Evolutionary conservation across 2,329 filamentous ascomycete species (phyloP), one percentile per base, ranked within the genome.

Genomic region (Thermomyces lanuginosus): DNA sequence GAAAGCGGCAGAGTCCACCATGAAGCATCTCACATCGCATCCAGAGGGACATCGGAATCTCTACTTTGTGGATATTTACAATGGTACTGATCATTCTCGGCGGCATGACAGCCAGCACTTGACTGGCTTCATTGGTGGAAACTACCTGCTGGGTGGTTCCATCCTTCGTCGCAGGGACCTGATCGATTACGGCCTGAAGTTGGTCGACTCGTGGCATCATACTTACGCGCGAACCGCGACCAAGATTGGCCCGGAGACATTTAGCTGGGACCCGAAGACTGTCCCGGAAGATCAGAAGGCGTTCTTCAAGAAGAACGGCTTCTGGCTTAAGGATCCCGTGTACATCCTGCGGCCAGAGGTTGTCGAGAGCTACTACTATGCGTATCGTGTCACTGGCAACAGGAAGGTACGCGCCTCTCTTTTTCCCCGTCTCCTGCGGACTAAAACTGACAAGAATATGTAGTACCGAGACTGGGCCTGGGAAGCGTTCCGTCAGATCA

Each of bases 291-390:
- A 53, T 16, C 58, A 72, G 42, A 35, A 51, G 0, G 59, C 46
- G 0, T 80, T 91, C 36, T 89, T 76, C 51, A 43, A 65, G 2
- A 45, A 53, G 36, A 60, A 70, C 1, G 82, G 82, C 3, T 91
- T 80, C 59, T 91, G 72, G 54, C 73, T 82, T 44, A 62, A 53
- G 0, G 55, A 59, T 21, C 43, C 56, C 0, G 43, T 51, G 5
- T 92, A 91, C 48, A 56, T 75, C 6, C 64, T 91, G 16, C 68
- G 82, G 0, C 76, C 81, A 1, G 82, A 91, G 53, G 79, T 83
- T 3, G 64, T 91, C 17, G 82, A 92, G 56, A 77, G 71, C 38
- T 75, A 75, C 49, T 92, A 91, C 62, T 89, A 92, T 50, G 79
- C 82, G 2, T 91, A 79, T 58, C 72, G 81, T 26, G 68, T 76